phyloP scores from a whole-genome alignment of 2,329 filamentous ascomycete genomes.

The Fusarium humuli region DNA sequence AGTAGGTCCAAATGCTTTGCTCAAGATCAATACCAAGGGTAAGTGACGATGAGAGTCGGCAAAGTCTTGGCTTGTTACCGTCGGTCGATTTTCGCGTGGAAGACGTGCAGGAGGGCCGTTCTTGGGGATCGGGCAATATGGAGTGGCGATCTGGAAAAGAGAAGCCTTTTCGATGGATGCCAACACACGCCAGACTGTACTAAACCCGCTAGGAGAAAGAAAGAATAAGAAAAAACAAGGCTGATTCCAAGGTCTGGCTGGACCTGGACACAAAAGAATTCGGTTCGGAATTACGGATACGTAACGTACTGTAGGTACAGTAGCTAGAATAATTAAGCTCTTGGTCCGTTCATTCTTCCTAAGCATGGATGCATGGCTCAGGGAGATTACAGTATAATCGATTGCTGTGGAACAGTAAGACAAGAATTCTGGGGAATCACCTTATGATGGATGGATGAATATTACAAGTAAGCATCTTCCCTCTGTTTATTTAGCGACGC shows the following conservation, averaged over 20 bases:
- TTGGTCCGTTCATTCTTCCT: slow-evolving; percentile 18
- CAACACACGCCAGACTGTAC: neutral
- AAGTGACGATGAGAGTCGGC: slow-evolving; percentile 31
- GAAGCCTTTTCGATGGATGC: slow-evolving; percentile 18
- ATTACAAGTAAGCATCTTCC: neutral
- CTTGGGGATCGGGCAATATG: slow-evolving; percentile 8
- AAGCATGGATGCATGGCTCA: neutral
- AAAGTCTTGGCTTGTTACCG: slow-evolving; percentile 29
- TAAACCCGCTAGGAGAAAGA: neutral
- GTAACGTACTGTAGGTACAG: neutral
- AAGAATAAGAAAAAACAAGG: neutral
- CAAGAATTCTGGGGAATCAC: slow-evolving; percentile 17
- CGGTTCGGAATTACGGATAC: neutral
- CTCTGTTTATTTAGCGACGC: slow-evolving; percentile 7
- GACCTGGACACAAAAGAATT: neutral
- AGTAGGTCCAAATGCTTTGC: neutral
- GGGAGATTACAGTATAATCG: slow-evolving; percentile 8
- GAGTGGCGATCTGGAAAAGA: slow-evolving; percentile 35
- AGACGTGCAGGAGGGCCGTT: slow-evolving; percentile 13
- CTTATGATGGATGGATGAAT: neutral
- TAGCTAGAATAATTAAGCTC: slow-evolving; percentile 20
- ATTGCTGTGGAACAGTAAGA: slow-evolving; percentile 10
- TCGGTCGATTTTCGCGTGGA: slow-evolving; percentile 27
- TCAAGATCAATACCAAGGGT: slow-evolving; percentile 2
- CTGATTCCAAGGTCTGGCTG: neutral